Conservation (phyloP, 1,139 yeast genomes). For the Candida sanyaensis region DNA sequence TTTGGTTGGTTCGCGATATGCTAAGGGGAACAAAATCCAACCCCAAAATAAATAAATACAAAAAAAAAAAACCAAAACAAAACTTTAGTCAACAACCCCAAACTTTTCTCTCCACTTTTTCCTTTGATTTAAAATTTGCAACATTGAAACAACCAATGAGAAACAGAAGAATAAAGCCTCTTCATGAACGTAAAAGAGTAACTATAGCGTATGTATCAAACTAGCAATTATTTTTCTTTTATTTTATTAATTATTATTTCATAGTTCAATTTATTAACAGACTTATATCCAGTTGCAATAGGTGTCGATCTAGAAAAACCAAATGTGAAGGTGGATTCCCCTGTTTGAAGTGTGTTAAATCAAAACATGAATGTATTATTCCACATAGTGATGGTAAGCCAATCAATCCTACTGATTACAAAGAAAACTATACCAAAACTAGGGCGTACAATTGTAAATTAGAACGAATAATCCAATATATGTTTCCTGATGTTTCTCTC, state of each 20-base stretch:
- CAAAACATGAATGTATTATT: slow-evolving; percentile 13
- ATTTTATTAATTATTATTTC: not conserved
- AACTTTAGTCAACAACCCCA: too few species aligned
- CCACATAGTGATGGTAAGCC: slow-evolving; percentile 8
- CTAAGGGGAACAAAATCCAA: too few species aligned
- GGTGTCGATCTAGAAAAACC: slow-evolving; percentile 16
- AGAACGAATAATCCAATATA: slow-evolving; percentile 18
- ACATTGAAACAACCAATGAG: slow-evolving; percentile 5
- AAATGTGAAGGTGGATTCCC: slow-evolving; percentile 20
- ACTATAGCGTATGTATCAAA: slow-evolving; percentile 16
- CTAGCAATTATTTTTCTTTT: not conserved
- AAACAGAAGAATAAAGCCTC: slow-evolving; percentile 14
- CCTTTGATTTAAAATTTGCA: not conserved
- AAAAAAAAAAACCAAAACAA: too few species aligned
- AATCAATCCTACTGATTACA: slow-evolving; percentile 11
- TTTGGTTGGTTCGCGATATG: too few species aligned
- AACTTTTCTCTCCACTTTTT: too few species aligned
- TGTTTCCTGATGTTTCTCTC: slow-evolving; percentile 14
- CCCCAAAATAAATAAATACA: too few species aligned
- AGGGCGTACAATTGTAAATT: slow-evolving; percentile 17
- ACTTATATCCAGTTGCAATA: slow-evolving; percentile 12
- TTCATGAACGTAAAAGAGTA: slow-evolving; percentile 15
- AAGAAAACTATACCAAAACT: slow-evolving; percentile 9
- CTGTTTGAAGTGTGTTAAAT: slow-evolving; percentile 15
- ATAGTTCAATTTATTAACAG: slow-evolving; percentile 1